These are phyloP conservation scores for Pseudogymnoascus sp. DNA, from an alignment of 2,329 filamentous ascomycete species.

Conservation along the genomic window DNA sequence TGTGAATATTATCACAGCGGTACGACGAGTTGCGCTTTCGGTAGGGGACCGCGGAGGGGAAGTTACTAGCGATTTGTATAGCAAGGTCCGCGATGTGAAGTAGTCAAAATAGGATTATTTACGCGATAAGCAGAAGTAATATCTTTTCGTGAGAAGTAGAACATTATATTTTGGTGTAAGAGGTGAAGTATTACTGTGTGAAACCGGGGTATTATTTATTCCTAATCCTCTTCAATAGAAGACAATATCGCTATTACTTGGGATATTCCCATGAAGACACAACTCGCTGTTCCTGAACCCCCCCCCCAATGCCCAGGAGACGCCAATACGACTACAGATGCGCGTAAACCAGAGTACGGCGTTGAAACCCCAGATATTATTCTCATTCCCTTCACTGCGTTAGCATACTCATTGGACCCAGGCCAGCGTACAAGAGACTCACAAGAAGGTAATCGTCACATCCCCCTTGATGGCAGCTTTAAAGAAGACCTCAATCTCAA, in stretches of 20 bases:
- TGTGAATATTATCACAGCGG: background rate
- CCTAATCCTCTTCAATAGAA: background rate
- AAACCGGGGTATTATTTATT: background rate
- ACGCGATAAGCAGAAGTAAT: background rate
- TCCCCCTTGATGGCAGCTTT: conserved; percentile 63
- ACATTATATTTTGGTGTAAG: background rate
- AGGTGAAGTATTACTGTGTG: background rate
- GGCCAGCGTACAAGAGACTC: conserved; percentile 10
- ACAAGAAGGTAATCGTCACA: conserved; percentile 49
- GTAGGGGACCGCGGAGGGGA: background rate
- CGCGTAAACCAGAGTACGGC: background rate
- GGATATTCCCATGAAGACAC: background rate
- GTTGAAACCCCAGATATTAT: background rate
- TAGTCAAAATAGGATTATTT: background rate
- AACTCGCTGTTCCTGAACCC: background rate
- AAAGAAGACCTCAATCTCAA: conserved; percentile 71
- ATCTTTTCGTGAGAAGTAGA: background rate
- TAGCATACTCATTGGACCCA: background rate
- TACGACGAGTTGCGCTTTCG: background rate
- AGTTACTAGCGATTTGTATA: background rate
- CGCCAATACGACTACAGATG: background rate
- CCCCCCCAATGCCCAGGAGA: background rate
- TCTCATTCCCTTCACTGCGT: background rate
- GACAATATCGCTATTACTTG: background rate
- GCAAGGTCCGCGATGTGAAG: background rate